Evolutionary conservation across 768 basidiomycete genomes (phyloP), one percentile per base, ranked within the genome.

Genomic region (Phylloporus scabripes): DNA sequence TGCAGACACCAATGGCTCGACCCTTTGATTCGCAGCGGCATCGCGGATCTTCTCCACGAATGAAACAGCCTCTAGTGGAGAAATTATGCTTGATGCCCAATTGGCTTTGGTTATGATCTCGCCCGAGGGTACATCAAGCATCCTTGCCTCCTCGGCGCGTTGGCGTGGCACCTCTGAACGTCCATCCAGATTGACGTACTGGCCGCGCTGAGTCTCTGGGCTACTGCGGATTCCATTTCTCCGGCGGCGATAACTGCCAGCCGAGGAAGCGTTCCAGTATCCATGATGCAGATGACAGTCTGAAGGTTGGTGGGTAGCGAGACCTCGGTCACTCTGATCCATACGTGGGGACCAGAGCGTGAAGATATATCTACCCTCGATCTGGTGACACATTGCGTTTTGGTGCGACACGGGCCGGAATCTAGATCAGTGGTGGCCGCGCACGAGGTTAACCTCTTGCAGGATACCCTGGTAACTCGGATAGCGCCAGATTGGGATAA

Each of bases 211-310:
- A 83, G 68, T 23, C 70, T 72, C 28, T 63, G 70, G 15, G 72
- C 81, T 26, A 84, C 74, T 17, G 71, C 81, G 5, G 79, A 67
- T 23, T 80, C 81, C 83, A 82, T 84, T 2, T 72, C 74, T 15
- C 81, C 81, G 8, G 79, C 73, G 29, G 79, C 74, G 50, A 83
- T 65, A 18, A 82, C 65, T 26, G 74, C 76, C 46, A 82, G 63
- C 28, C 59, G 65, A 51, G 61, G 61, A 4, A 8, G 32, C 34
- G 41, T 12, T 10, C 20, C 10, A 17, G 50, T 17, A 8, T 29
- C 45, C 62, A 68, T 60, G 49, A 28, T 48, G 51, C 2, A 49
- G 51, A 45, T 26, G 29, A 50, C 40, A 17, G 47, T 42, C 51
- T 48, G 40, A 43, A 29, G 42, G 42, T 36, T 20, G 43, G 39